These are phyloP conservation scores for Crataegus laevigata DNA, from an alignment of 306 rosid species.

Conservation along the genomic window DNA sequence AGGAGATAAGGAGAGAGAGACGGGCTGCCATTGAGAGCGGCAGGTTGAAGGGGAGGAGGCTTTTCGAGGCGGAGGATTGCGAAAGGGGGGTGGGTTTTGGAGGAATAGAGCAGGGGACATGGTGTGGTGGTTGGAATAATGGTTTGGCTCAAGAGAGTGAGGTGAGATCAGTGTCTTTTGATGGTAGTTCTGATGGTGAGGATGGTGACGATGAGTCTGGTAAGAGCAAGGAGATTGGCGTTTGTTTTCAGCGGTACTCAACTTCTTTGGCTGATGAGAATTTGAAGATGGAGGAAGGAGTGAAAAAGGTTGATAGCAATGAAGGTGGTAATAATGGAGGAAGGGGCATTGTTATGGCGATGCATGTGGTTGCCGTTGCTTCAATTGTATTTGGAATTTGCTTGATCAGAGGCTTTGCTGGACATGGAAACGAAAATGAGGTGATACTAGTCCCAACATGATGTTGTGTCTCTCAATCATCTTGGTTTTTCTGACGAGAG, in stretches of 20 bases:
- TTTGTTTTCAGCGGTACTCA: neutral
- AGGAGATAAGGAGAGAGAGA: slow-evolving; percentile 36
- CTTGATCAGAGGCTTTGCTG: slow-evolving; percentile 14
- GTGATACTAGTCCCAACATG: slow-evolving; percentile 44
- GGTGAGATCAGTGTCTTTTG: slow-evolving; percentile 30
- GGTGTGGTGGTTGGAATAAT: neutral
- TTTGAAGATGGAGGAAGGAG: neutral
- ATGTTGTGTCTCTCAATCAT: neutral
- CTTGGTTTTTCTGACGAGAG: neutral
- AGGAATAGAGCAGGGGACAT: neutral
- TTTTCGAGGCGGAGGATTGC: slow-evolving; percentile 17
- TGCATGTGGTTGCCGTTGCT: slow-evolving; percentile 20
- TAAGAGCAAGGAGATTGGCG: slow-evolving; percentile 12
- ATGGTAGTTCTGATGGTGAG: slow-evolving; percentile 10
- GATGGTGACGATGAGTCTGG: slow-evolving; percentile 1
- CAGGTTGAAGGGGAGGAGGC: slow-evolving; percentile 40
- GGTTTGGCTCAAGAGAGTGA: slow-evolving; percentile 22
- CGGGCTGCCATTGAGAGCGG: slow-evolving; percentile 36
- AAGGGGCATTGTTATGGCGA: slow-evolving; percentile 5
- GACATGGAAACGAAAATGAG: neutral
- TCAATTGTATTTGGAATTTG: slow-evolving; percentile 24
- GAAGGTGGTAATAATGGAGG: neutral
- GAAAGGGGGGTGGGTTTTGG: neutral
- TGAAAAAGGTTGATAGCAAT: neutral
- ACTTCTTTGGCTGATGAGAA: slow-evolving; percentile 2